A percentile compares a stretch with the other conserved stretches of the same genome.
Conservation (phyloP, 257 asterid genomes). For the Solanum pimpinellifolium region DNA sequence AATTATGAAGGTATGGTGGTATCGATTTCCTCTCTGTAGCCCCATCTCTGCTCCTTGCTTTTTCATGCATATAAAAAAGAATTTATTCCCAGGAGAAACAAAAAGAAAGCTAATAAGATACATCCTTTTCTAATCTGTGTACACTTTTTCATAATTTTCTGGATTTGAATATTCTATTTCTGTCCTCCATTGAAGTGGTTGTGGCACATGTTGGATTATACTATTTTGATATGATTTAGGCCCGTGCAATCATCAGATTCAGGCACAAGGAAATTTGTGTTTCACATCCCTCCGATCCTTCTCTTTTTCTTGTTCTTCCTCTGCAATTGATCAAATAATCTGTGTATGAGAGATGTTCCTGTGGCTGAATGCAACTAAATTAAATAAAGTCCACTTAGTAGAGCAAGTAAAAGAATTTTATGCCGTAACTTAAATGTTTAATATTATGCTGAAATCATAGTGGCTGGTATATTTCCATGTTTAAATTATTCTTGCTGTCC, state of each 20-base stretch:
- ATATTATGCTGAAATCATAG: background rate
- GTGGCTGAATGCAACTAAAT: background rate
- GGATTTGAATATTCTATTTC: background rate
- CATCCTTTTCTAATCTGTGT: background rate
- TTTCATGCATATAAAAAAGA: background rate
- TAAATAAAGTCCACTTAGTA: background rate
- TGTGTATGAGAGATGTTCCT: background rate
- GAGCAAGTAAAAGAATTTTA: background rate
- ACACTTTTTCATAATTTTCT: background rate
- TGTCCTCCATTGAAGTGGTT: background rate
- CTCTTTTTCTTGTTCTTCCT: background rate
- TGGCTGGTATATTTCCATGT: background rate
- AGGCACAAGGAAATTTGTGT: background rate
- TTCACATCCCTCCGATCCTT: background rate
- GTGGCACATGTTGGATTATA: background rate
- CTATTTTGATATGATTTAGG: background rate
- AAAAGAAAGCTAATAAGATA: background rate
- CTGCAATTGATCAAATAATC: background rate
- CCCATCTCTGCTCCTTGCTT: background rate
- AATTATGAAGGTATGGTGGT: constrained; percentile 77
- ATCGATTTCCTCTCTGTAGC: constrained; percentile 1
- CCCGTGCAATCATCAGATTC: background rate
- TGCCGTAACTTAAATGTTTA: background rate
- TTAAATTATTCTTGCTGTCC: background rate
- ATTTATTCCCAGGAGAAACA: background rate